Percentiles rank a stretch among this genome's conserved stretches.
Evolutionary conservation across 164 flowering plant species (phyloP).

Genomic region (Nymphaea thermarum): DNA sequence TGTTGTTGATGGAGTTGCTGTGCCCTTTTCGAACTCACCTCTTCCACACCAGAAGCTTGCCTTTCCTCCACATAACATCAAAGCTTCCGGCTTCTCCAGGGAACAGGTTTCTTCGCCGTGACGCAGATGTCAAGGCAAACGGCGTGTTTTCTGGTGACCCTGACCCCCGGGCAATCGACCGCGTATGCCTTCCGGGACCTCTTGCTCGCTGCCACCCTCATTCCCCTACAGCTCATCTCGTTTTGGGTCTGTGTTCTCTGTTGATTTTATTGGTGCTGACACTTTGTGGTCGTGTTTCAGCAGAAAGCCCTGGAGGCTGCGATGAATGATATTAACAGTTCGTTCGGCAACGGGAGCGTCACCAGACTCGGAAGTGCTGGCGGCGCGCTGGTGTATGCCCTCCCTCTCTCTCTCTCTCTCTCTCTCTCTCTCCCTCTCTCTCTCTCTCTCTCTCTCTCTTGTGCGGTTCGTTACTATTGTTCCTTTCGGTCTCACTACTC

Average conservation of each 20-base stretch:
- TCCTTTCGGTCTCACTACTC: no score
- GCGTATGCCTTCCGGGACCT: slow-evolving; percentile 23
- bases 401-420: background rate
- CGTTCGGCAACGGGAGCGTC: slow-evolving; percentile 98
- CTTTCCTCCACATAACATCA: slow-evolving; percentile 1
- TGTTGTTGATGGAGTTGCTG: slow-evolving; percentile 6
- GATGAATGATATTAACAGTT: slow-evolving; percentile 86
- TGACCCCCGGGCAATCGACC: slow-evolving; percentile 53
- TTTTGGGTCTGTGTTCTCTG: background rate
- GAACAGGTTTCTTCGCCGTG: slow-evolving; percentile 16
- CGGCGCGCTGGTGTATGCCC: slow-evolving; percentile 87
- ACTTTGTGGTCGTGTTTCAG: slow-evolving; percentile 26
- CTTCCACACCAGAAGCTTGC: background rate
- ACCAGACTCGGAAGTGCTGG: slow-evolving; percentile 98
- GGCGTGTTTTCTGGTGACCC: slow-evolving; percentile 40
- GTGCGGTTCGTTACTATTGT: no score
- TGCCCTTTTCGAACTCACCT: slow-evolving; percentile 1
- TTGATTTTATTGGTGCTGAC: background rate
- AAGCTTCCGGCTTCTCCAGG: slow-evolving; percentile 5
- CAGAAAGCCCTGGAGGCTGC: slow-evolving; percentile 98
- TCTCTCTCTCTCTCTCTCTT: no score
- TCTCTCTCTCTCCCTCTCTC: no score
- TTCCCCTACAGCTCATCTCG: background rate
- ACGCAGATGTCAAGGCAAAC: slow-evolving; percentile 31
- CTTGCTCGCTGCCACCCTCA: background rate